These are phyloP conservation scores for Talaromyces sp. DNA, from an alignment of 2,329 filamentous ascomycete species.

Conservation along the genomic window DNA sequence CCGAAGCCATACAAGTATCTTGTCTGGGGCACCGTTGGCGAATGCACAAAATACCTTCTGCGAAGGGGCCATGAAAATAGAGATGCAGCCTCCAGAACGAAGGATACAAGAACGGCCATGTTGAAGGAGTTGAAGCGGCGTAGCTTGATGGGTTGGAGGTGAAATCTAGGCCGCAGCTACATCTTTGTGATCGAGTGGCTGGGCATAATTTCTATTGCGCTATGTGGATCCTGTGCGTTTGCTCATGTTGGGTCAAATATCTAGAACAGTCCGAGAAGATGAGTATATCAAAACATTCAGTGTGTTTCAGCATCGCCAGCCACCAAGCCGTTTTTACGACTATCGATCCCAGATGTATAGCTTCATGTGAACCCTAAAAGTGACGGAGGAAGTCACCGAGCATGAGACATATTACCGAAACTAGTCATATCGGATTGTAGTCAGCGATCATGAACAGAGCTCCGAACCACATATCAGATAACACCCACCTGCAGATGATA, in stretches of 20 bases:
- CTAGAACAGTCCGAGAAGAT: neutral
- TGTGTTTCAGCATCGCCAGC: neutral
- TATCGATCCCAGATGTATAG: neutral
- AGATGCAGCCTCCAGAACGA: constrained; percentile 52
- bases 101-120: constrained; percentile 52
- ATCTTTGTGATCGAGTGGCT: neutral
- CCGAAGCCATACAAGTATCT: constrained; percentile 53
- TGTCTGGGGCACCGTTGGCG: constrained; percentile 55
- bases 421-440: neutral
- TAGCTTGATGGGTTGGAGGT: constrained; percentile 3
- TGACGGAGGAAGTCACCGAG: neutral
- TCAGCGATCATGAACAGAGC: neutral
- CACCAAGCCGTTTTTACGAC: neutral
- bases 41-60: constrained; percentile 74
- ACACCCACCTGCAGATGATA: neutral
- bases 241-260: neutral
- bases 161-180: neutral
- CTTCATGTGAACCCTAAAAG: neutral
- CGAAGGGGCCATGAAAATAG: constrained; percentile 55
- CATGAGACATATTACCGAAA: neutral
- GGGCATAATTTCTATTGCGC: neutral
- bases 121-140: constrained; percentile 46
- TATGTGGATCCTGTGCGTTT: neutral
- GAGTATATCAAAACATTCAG: neutral
- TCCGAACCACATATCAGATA: neutral